Base-by-base conservation (phyloP, 2,329 filamentous ascomycete species). In the Xylaria sp. region DNA sequence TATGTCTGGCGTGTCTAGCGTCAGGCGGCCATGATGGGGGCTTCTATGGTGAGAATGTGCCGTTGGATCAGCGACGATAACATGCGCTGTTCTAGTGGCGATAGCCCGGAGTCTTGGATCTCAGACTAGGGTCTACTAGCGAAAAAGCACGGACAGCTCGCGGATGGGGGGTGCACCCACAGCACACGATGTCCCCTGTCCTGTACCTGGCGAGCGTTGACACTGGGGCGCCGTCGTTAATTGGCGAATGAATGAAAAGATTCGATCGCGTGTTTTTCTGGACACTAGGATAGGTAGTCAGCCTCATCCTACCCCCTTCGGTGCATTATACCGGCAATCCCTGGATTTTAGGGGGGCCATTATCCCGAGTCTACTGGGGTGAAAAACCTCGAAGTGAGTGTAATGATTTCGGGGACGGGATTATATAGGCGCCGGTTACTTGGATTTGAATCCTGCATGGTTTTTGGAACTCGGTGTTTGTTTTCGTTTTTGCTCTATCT, bases 31-130 rank as follows among this genome's bases (percentile, higher is more conserved):
- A 82, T 31, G 80, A 70, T 28, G 81, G 82, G 8, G 84, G 85
- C 8, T 87, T 86, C 76, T 89, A 88, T 71, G 87, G 86, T 33
- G 82, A 84, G 49, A 86, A 82, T 33, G 86, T 88, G 31, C 83
- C 84, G 18, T 81, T 85, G 23, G 83, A 86, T 72, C 84, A 88
- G 72, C 83, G 85, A 77, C 82, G 84, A 73, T 84, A 75, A 70
- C 28, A 46, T 39, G 55, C 56, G 46, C 20, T 54, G 20, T 41
- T 57, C 52, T 55, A 55, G 62, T 39, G 39, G 43, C 36, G 41
- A 10, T 8, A 43, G 41, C 46, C 66, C 25, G 52, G 49, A 51
- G 18, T 43, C 56, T 49, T 55, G 62, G 58, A 28, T 41, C 55
- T 33, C n/a, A 52, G 25, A 39, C 62, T 51, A 59, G 56, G 46